Percentiles rank a stretch among this genome's conserved stretches.
Evolutionary conservation across 331 rosid species (phyloP).

Genomic region (Acacia pycnantha): DNA sequence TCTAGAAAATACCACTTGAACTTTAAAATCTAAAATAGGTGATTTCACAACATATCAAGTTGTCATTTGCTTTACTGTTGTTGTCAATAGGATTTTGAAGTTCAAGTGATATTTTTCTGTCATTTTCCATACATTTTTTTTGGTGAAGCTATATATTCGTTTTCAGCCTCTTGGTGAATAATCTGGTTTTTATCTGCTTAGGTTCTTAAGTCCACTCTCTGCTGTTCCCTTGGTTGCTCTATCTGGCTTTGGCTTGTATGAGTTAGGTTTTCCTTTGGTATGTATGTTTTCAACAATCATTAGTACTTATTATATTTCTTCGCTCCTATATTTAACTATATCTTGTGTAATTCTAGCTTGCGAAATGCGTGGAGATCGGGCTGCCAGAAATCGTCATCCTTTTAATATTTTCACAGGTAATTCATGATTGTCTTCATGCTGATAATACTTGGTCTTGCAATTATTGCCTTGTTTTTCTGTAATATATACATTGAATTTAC

Average conservation of each 20-base stretch:
- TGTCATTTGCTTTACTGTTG: no score
- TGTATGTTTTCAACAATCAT: conserved; percentile 24
- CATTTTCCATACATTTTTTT: not conserved
- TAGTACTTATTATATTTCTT: not conserved
- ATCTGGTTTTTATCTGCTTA: conserved; percentile 34
- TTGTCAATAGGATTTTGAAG: no score
- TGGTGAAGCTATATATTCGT: not conserved
- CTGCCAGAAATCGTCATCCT: conserved; percentile 86
- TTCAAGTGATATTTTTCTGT: no score
- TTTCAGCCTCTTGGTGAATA: conserved; percentile 17
- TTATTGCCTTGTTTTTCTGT: not conserved
- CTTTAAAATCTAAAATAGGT: no score
- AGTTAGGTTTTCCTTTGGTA: conserved; percentile 94
- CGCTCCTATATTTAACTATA: conserved; percentile 8
- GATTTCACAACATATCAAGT: no score
- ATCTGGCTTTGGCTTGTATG: conserved; percentile 91
- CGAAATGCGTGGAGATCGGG: conserved; percentile 96
- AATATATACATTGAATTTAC: conserved; percentile 1
- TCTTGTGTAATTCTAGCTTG: conserved; percentile 53
- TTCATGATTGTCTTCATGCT: conserved; percentile 6
- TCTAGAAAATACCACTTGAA: no score
- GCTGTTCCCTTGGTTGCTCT: conserved; percentile 90
- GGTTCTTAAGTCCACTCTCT: conserved; percentile 87
- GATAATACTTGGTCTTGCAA: not conserved
- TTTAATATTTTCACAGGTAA: conserved; percentile 85